Percentiles rank a stretch among this genome's conserved stretches.
These are phyloP conservation scores for Lyophyllum semitale DNA, from an alignment of 768 basidiomycete species.

Conservation along the genomic window DNA sequence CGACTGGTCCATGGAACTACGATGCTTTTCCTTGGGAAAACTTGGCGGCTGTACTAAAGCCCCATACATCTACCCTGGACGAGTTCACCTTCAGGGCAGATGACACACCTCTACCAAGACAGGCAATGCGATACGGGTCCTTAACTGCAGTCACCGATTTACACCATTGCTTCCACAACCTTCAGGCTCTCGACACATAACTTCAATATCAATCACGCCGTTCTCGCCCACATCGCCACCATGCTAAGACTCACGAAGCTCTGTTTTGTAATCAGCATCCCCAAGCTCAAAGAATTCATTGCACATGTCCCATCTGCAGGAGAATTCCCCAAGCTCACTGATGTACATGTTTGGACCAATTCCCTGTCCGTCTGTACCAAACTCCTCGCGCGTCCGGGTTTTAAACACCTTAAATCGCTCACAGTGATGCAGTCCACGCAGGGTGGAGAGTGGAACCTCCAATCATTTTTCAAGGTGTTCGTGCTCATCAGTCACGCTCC, in stretches of 20 bases:
- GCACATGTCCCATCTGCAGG: neutral
- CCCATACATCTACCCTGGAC: neutral
- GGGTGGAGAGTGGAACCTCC: neutral
- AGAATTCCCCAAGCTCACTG: neutral
- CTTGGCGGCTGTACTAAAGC: neutral
- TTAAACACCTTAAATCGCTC: neutral
- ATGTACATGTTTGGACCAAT: neutral
- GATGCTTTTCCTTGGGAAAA: too few relatives aligned
- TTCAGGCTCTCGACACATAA: neutral
- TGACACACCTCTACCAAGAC: neutral
- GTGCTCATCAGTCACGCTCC: neutral
- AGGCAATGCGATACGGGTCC: neutral
- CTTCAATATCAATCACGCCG: neutral
- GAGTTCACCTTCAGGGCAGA: neutral
- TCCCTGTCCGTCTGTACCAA: neutral
- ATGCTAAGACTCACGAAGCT: conserved; percentile 2
- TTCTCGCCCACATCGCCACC: neutral
- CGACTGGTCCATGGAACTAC: too few relatives aligned
- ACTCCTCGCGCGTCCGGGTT: neutral
- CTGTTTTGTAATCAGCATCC: neutral
- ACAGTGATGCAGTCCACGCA: neutral
- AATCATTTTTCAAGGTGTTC: neutral
- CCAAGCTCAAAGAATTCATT: conserved; percentile 1
- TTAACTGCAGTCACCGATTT: neutral
- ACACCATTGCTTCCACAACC: neutral